These are phyloP conservation scores for Chaetomium globosum DNA, from an alignment of 2,329 filamentous ascomycete genomes.

Conservation along the genomic window DNA sequence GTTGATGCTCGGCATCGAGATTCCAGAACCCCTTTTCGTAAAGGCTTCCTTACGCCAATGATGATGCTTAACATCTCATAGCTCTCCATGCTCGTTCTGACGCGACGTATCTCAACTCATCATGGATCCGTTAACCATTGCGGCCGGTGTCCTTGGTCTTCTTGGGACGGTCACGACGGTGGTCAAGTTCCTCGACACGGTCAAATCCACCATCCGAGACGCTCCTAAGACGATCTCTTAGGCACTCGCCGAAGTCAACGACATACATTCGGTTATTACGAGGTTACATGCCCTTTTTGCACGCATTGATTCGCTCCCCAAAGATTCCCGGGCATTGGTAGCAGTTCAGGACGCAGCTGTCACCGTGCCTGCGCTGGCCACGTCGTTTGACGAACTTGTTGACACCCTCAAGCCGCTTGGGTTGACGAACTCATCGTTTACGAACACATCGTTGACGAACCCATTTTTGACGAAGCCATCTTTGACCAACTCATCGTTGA, in stretches of 20 bases:
- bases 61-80: background rate
- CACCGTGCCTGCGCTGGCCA: slow-evolving; percentile 2
- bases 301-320: slow-evolving; percentile 8
- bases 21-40: no score
- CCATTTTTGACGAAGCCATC: no score
- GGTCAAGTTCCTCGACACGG: slow-evolving; percentile 14
- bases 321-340: slow-evolving; percentile 8
- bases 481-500: no score
- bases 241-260: slow-evolving; percentile 10
- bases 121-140: slow-evolving; percentile 11
- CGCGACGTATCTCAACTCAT: background rate
- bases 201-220: slow-evolving; percentile 10
- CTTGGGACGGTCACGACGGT: slow-evolving; percentile 8
- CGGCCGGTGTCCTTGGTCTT: slow-evolving; percentile 4
- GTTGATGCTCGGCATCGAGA: no score
- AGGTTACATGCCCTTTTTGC: slow-evolving; percentile 6
- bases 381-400: slow-evolving; percentile 7
- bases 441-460: no score
- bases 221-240: slow-evolving; percentile 3
- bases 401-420: slow-evolving; percentile 11
- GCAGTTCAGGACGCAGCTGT: slow-evolving; percentile 10
- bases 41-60: background rate
- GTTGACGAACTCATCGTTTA: slow-evolving; percentile 4
- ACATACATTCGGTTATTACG: background rate
- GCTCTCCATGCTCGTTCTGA: background rate